Conservation (phyloP, 345 rosid genomes). For the Hypericum perforatum region DNA sequence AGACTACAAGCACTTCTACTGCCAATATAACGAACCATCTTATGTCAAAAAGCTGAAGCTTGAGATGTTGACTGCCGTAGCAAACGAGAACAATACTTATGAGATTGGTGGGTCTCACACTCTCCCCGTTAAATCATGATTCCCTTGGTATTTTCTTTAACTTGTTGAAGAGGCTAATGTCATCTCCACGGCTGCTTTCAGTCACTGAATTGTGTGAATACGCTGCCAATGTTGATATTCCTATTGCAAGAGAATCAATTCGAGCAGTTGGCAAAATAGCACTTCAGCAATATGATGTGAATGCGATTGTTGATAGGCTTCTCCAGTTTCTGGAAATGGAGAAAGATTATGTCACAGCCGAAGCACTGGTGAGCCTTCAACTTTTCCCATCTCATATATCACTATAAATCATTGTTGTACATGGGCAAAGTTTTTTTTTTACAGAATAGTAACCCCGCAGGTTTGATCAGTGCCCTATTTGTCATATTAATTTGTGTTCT, state of each 20-base stretch:
- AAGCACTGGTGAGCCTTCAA: constrained; percentile 60
- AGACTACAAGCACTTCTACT: constrained; percentile 92
- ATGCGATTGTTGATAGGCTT: constrained; percentile 99
- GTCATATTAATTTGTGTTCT: constrained; percentile 9
- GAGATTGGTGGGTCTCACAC: constrained; percentile 72
- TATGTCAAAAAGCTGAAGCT: constrained; percentile 98
- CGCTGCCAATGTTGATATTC: constrained; percentile 96
- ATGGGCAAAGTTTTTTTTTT: too few species aligned
- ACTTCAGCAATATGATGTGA: constrained; percentile 95
- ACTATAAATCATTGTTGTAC: too few species aligned
- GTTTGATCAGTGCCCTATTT: too few species aligned
- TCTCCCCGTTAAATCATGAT: too few species aligned
- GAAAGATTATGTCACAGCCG: constrained; percentile 97
- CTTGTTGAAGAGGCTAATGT: constrained; percentile 14
- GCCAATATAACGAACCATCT: constrained; percentile 94
- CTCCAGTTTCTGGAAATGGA: constrained; percentile 99
- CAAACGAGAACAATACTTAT: constrained; percentile 94
- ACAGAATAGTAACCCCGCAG: too few species aligned
- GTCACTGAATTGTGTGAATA: constrained; percentile 96
- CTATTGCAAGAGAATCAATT: constrained; percentile 93
- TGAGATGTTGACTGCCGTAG: constrained; percentile 98
- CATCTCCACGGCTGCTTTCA: constrained; percentile 29
- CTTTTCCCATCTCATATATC: neutral
- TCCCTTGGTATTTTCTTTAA: neutral
- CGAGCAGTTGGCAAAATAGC: constrained; percentile 99